phyloP scores from a whole-genome alignment of 805 yeast genomes.

The Kuraishia borneana region DNA sequence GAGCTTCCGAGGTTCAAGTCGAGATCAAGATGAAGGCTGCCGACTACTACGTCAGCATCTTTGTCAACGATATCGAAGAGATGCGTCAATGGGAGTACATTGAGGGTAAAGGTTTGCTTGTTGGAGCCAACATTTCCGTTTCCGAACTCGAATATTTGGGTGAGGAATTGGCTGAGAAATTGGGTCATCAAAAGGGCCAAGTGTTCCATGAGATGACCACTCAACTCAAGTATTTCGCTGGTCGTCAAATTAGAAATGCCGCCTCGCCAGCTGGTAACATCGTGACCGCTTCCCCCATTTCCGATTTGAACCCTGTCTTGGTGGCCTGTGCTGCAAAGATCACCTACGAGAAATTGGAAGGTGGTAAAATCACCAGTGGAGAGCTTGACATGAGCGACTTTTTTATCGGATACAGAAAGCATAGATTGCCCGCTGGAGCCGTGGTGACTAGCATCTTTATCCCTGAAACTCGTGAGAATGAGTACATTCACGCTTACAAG shows the following conservation, averaged over 20 bases:
- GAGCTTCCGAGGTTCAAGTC: slow-evolving; percentile 36
- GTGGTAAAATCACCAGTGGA: slow-evolving; percentile 11
- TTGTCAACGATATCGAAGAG: slow-evolving; percentile 30
- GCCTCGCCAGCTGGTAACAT: slow-evolving; percentile 40
- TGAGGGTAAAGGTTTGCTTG: slow-evolving; percentile 26
- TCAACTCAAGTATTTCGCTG: slow-evolving; percentile 35
- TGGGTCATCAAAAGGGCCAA: slow-evolving; percentile 18
- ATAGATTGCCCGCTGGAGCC: slow-evolving; percentile 23
- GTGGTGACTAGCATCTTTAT: slow-evolving; percentile 25
- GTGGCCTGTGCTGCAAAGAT: slow-evolving; percentile 29
- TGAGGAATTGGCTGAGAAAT: slow-evolving; percentile 14
- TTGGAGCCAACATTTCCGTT: slow-evolving; percentile 31
- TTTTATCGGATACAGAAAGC: slow-evolving; percentile 31
- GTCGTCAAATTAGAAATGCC: slow-evolving; percentile 36
- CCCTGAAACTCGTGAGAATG: slow-evolving; percentile 25
- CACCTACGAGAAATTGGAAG: slow-evolving; percentile 20
- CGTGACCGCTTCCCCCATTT: slow-evolving; percentile 38
- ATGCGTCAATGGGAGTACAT: slow-evolving; percentile 22
- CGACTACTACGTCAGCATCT: slow-evolving; percentile 26
- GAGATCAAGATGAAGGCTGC: slow-evolving; percentile 32
- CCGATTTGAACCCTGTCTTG: slow-evolving; percentile 34
- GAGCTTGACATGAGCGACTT: slow-evolving; percentile 24
- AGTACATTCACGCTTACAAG: slow-evolving; percentile 27
- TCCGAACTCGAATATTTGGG: slow-evolving; percentile 25
- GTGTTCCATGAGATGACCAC: slow-evolving; percentile 23